Conservation (phyloP, 257 asterid genomes). For the Jaltomata sinuosa region DNA sequence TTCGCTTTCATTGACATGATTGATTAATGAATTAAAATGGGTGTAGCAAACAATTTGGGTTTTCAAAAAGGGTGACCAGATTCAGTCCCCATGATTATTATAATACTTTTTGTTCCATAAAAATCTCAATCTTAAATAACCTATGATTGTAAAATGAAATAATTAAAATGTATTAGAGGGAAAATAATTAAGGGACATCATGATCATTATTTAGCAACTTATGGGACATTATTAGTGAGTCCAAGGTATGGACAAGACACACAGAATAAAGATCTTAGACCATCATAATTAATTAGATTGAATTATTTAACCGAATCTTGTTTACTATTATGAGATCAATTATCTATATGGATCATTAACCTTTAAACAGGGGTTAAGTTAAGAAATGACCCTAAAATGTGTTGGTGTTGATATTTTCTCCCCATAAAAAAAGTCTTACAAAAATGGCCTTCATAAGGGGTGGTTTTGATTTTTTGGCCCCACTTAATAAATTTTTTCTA, state of each 20-base stretch:
- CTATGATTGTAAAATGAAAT: background rate
- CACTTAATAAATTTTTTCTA: too few relatives aligned
- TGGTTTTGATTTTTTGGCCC: too few relatives aligned
- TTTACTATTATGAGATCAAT: background rate
- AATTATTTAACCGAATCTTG: background rate
- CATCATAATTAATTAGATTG: background rate
- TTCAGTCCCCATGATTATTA: slow-evolving; percentile 28
- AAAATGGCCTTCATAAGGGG: too few relatives aligned
- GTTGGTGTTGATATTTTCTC: too few relatives aligned
- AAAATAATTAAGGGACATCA: background rate
- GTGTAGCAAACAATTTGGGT: background rate
- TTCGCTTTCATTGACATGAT: background rate
- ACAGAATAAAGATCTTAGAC: background rate
- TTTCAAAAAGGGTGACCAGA: slow-evolving; percentile 21
- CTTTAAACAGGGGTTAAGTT: too few relatives aligned
- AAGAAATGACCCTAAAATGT: too few relatives aligned
- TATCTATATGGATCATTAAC: background rate
- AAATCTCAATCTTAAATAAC: background rate
- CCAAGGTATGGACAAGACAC: slow-evolving; percentile 3
- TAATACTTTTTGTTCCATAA: slow-evolving; percentile 11
- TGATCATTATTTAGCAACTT: background rate
- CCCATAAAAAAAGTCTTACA: too few relatives aligned
- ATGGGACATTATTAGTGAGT: slow-evolving; percentile 1
- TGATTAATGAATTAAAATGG: slow-evolving; percentile 5
- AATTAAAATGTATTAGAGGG: background rate